Evolutionary conservation across 805 yeast species (phyloP), one percentile per base, ranked within the genome.

Genomic region (Metschnikowia amazonensis): DNA sequence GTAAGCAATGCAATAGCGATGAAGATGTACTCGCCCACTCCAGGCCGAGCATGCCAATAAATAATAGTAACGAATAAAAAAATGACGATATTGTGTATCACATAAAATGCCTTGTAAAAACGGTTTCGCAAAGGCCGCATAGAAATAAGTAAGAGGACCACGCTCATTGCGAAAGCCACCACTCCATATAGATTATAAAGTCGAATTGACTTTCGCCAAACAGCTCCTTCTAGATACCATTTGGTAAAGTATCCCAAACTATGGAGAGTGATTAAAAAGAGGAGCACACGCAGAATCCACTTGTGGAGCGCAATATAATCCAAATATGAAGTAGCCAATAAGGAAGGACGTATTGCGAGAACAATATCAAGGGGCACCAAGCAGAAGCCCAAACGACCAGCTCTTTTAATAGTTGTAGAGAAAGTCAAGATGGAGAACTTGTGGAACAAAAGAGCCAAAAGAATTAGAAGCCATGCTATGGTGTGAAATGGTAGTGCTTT

Each of bases 31-130:
- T 69, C 51, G 0, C 66, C 54, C 1, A 84, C 86, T 1, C 82
- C 81, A 0, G 92, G 92, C 49, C 92, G 74, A 1, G 94, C 86
- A 63, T 86, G 95, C 42, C 76, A 66, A 23, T 39, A 39, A 1
- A 72, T 69, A 4, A 79, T 70, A 20, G 79, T 52, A 1, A 70
- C 52, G 4, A 82, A 62, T 44, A 76, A 69, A 1, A 65, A 25
- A 63, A 78, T 66, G 7, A 79, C 71, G 2, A 79, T 67, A 43
- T 80, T 75, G 60, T 86, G 95, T 16, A 72, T 50, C 2, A 78
- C 39, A 58, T 81, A 85, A 56, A 86, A 86, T 0, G 65, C 48
- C 16, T 63, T 63, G 60, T 86, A 86, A 44, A 65, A 59, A 20
- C 61, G 58, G 42, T 76, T 59, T 57, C 94, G 69, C 13, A 83